Evolutionary conservation across 2,329 filamentous ascomycete genomes (phyloP).

Genomic region (Apiospora marii): DNA sequence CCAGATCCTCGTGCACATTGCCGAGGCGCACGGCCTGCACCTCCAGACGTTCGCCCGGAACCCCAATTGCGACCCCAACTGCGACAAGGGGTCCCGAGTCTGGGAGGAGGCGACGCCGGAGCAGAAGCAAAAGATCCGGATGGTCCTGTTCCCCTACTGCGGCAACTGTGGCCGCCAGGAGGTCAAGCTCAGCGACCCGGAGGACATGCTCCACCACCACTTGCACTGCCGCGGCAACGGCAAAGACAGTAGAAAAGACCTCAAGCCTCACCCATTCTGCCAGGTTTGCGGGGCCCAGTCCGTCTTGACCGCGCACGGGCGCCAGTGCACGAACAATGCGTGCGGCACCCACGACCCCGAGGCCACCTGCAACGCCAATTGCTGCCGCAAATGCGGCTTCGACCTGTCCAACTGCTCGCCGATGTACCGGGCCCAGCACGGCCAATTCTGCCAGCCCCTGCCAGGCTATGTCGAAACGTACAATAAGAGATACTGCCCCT

Average conservation of each 20-base stretch:
- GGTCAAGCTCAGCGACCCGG: background rate
- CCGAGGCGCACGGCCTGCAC: background rate
- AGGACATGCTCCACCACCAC: constrained; percentile 24
- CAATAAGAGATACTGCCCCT: constrained; percentile 11
- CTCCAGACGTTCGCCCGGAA: background rate
- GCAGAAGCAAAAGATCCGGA: background rate
- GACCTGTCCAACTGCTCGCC: background rate
- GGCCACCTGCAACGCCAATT: background rate
- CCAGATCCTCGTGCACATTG: constrained; percentile 14
- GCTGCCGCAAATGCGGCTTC: constrained; percentile 9
- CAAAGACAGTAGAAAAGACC: background rate
- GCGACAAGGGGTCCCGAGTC: background rate
- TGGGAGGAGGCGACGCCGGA: background rate
- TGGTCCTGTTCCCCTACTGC: constrained; percentile 16
- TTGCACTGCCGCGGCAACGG: background rate
- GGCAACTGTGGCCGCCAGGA: constrained; percentile 25
- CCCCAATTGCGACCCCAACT: background rate
- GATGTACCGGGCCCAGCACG: background rate
- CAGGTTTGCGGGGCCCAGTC: background rate
- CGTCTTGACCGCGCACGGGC: background rate
- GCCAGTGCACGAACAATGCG: background rate
- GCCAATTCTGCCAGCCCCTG: background rate
- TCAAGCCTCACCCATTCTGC: background rate
- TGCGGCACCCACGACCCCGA: background rate
- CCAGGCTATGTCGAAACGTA: background rate